Percentiles rank a stretch among this genome's conserved stretches.
Conservation (phyloP, 257 asterid genomes). For the Petunia axillaris region DNA sequence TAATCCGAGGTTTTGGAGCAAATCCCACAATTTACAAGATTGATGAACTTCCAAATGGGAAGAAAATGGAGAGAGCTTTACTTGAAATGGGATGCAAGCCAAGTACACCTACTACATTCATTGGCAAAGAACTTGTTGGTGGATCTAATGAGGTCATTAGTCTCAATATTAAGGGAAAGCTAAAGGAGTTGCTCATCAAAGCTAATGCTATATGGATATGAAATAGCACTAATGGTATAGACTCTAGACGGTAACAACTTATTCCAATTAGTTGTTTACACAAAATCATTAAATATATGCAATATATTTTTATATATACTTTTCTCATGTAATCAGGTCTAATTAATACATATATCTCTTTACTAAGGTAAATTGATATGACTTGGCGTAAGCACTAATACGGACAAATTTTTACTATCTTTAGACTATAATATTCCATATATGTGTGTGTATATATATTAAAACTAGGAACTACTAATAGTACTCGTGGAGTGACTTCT, state of each 20-base stretch:
- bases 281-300: too few relatives aligned
- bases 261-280: too few relatives aligned
- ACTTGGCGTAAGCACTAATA: too few relatives aligned
- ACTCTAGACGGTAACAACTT: not conserved
- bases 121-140: constrained; percentile 37
- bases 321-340: too few relatives aligned
- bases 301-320: too few relatives aligned
- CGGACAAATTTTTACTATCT: too few relatives aligned
- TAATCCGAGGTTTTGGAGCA: constrained; percentile 38
- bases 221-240: not conserved
- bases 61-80: constrained; percentile 34
- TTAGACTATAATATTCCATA: too few relatives aligned
- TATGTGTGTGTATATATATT: too few relatives aligned
- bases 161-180: constrained; percentile 37
- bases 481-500: too few relatives aligned
- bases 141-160: constrained; percentile 41
- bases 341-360: too few relatives aligned
- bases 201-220: constrained; percentile 46
- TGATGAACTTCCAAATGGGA: constrained; percentile 38
- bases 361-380: too few relatives aligned
- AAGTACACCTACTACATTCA: constrained; percentile 39
- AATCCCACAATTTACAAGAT: constrained; percentile 39
- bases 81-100: constrained; percentile 26
- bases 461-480: too few relatives aligned
- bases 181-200: constrained; percentile 35